Conservation (phyloP, 2,329 filamentous ascomycete species). For the Trichoderma sp. region DNA sequence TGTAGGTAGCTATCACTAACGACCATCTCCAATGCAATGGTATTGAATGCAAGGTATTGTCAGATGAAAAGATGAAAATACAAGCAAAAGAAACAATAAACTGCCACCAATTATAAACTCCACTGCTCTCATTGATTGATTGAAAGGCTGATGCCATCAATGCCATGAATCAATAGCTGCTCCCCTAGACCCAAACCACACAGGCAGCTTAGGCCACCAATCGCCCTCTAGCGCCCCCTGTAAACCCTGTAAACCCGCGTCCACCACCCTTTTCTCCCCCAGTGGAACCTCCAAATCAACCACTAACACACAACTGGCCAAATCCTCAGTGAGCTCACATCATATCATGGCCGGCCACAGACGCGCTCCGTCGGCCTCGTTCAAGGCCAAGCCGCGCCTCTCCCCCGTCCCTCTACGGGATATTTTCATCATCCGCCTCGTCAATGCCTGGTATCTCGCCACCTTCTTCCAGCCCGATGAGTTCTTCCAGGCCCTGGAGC, state of each 20-base stretch:
- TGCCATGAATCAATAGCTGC: neutral
- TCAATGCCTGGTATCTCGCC: slow-evolving; percentile 73
- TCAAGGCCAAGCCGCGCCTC: slow-evolving; percentile 13
- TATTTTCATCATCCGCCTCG: slow-evolving; percentile 64
- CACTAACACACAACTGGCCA: neutral
- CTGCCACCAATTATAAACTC: neutral
- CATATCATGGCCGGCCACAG: slow-evolving; percentile 8
- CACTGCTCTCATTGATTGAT: too few relatives aligned
- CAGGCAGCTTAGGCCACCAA: neutral
- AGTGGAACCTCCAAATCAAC: neutral
- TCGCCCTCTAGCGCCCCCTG: neutral
- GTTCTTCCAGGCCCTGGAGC: slow-evolving; percentile 93
- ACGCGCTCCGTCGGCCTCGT: slow-evolving; percentile 10
- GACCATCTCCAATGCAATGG: neutral
- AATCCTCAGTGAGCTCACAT: neutral
- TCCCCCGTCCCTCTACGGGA: slow-evolving; percentile 11
- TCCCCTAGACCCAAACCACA: neutral
- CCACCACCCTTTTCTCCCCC: neutral
- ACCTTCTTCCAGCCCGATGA: slow-evolving; percentile 99
- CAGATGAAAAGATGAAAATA: neutral
- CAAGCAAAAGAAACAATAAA: neutral
- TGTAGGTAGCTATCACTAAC: neutral
- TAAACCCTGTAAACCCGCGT: neutral
- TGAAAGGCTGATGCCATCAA: too few relatives aligned
- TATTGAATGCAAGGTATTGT: neutral